These are phyloP conservation scores for Didymellaceae sp. DNA, from an alignment of 2,329 filamentous ascomycete species.

Conservation along the genomic window DNA sequence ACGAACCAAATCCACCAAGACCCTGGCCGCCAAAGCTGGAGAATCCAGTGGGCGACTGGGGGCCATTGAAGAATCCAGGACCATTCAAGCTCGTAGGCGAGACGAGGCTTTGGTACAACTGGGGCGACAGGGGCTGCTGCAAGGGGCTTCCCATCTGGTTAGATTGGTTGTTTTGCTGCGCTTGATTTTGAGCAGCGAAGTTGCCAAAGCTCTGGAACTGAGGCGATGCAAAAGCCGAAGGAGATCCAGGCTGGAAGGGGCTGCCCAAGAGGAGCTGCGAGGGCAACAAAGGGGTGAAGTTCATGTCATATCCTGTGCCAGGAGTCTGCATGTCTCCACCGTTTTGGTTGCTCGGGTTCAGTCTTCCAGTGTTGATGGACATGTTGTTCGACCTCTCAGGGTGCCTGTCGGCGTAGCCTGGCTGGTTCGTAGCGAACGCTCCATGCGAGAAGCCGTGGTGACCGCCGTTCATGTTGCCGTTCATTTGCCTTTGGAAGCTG, in stretches of 20 bases:
- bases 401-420: slow-evolving; percentile 85
- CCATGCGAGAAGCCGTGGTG: slow-evolving; percentile 92
- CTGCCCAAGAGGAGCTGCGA: slow-evolving; percentile 94
- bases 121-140: slow-evolving; percentile 74
- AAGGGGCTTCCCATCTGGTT: slow-evolving; percentile 75
- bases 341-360: slow-evolving; percentile 62
- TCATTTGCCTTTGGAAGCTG: slow-evolving; percentile 74
- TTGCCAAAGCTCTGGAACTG: slow-evolving; percentile 86
- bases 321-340: slow-evolving; percentile 81
- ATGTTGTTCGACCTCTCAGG: slow-evolving; percentile 85
- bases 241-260: slow-evolving; percentile 94
- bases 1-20: slow-evolving; percentile 72
- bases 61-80: slow-evolving; percentile 77
- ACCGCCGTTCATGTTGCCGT: slow-evolving; percentile 63
- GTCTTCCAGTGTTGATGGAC: slow-evolving; percentile 84
- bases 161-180: slow-evolving; percentile 63
- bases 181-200: slow-evolving; percentile 66
- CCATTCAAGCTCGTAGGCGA: slow-evolving; percentile 84
- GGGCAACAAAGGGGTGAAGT: slow-evolving; percentile 94
- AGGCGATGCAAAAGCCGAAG: slow-evolving; percentile 85
- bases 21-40: slow-evolving; percentile 66
- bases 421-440: slow-evolving; percentile 84
- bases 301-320: slow-evolving; percentile 93
- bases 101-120: slow-evolving; percentile 82
- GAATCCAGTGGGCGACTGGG: slow-evolving; percentile 87